Evolutionary conservation across 345 rosid genomes (phyloP).

Genomic region (Citrus hindsii): DNA sequence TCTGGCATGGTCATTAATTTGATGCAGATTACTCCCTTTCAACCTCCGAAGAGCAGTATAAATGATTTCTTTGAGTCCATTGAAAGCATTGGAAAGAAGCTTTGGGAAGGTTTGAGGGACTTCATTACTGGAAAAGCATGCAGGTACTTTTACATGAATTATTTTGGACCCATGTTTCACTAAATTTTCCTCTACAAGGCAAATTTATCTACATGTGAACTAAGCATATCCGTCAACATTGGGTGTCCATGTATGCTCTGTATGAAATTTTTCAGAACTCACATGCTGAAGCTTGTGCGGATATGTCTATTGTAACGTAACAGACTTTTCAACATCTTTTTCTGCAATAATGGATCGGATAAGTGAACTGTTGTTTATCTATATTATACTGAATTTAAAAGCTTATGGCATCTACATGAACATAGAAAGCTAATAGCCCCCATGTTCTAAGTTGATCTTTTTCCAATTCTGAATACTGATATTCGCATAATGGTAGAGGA

Average conservation of each 20-base stretch:
- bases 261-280: not conserved
- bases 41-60: conserved; percentile 48
- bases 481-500: not conserved
- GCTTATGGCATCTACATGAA: not conserved
- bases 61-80: conserved; percentile 73
- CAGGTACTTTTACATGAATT: conserved; percentile 44
- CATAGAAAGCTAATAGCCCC: not conserved
- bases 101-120: conserved; percentile 64
- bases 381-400: not conserved
- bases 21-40: conserved; percentile 67
- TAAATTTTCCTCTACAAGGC: not conserved
- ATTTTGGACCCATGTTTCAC: not conserved
- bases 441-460: not conserved
- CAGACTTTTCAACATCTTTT: not conserved
- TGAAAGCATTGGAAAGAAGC: conserved; percentile 43
- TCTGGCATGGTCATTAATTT: not conserved
- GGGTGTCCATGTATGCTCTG: not conserved
- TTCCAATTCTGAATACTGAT: not conserved
- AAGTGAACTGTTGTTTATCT: not conserved
- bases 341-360: not conserved
- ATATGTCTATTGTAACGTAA: not conserved
- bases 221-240: not conserved
- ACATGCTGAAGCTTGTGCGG: not conserved
- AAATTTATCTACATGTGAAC: not conserved
- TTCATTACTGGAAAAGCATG: conserved; percentile 79